Evolutionary conservation across 2,329 filamentous ascomycete genomes (phyloP).

Genomic region (Venturia nashicola): DNA sequence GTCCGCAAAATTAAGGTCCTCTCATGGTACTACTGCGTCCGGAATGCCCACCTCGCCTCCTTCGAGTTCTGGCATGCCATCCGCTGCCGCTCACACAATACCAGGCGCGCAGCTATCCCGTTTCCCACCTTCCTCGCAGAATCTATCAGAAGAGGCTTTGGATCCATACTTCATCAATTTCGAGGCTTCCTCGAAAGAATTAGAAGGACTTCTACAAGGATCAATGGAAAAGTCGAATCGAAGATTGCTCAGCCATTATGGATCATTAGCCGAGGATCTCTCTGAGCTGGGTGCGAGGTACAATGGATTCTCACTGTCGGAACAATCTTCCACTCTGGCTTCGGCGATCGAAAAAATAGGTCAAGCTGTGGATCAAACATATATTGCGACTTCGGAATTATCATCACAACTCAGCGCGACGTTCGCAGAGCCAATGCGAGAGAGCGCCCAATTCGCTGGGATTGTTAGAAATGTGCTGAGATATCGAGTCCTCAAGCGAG

Average conservation of each 20-base stretch:
- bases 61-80: constrained; percentile 34
- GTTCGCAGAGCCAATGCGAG: constrained; percentile 95
- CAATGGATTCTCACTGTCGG: constrained; percentile 91
- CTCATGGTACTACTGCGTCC: constrained; percentile 28
- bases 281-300: constrained; percentile 91
- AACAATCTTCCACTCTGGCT: constrained; percentile 77
- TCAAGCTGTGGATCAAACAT: constrained; percentile 90
- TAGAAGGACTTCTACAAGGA: constrained; percentile 77
- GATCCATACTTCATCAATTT: constrained; percentile 95
- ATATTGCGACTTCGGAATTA: constrained; percentile 88
- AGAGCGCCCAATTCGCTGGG: constrained; percentile 92
- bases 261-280: constrained; percentile 72
- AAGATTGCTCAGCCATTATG: constrained; percentile 73
- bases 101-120: constrained; percentile 57
- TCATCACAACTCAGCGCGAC: constrained; percentile 78
- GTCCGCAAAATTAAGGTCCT: constrained; percentile 70
- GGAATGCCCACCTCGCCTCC: constrained; percentile 45
- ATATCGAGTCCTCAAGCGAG: constrained; percentile 83
- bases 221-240: constrained; percentile 97
- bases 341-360: constrained; percentile 89
- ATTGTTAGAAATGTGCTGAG: constrained; percentile 81
- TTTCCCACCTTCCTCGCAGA: constrained; percentile 68
- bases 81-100: constrained; percentile 43
- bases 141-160: constrained; percentile 75
- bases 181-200: constrained; percentile 80